These are phyloP conservation scores for Ceratobasidium sp. DNA, from an alignment of 1,284 basidiomycete species.

Conservation along the genomic window DNA sequence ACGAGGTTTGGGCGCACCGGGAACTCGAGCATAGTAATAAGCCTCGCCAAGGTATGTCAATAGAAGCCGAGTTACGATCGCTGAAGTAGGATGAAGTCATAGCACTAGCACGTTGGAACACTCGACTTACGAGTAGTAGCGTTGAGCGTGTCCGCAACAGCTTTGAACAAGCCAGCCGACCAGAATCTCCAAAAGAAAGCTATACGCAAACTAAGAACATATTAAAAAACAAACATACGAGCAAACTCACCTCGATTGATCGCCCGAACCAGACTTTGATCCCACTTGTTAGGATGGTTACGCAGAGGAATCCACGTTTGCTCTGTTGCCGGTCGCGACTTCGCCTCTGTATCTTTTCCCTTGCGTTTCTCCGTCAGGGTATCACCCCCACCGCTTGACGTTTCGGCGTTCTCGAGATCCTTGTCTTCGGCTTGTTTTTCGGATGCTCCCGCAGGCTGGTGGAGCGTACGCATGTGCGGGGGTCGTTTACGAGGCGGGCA, in stretches of 20 bases:
- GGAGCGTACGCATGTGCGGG: constrained; percentile 37
- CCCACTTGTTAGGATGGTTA: constrained; percentile 42
- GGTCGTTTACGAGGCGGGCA: constrained; percentile 42
- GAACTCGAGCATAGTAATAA: constrained; percentile 37
- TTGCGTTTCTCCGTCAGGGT: constrained; percentile 20
- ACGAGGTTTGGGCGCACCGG: constrained; percentile 36
- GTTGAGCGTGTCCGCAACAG: constrained; percentile 29
- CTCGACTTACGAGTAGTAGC: constrained; percentile 36
- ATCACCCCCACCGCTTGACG: constrained; percentile 9
- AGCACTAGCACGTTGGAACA: background rate
- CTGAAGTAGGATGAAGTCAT: background rate
- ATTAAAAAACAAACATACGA: background rate
- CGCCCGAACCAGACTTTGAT: constrained; percentile 40
- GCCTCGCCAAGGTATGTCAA: constrained; percentile 43
- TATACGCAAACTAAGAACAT: constrained; percentile 4
- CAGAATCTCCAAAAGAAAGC: constrained; percentile 43
- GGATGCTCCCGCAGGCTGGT: background rate
- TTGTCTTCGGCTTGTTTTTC: background rate
- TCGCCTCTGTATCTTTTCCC: background rate
- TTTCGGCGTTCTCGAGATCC: constrained; percentile 36
- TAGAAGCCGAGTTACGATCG: constrained; percentile 40
- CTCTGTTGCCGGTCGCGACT: constrained; percentile 14
- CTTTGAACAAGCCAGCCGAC: constrained; percentile 38
- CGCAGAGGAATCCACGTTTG: constrained; percentile 36
- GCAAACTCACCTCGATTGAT: constrained; percentile 36